phyloP scores from a whole-genome alignment of 2,329 filamentous ascomycete genomes.

The Mollisiaceae sp. region DNA sequence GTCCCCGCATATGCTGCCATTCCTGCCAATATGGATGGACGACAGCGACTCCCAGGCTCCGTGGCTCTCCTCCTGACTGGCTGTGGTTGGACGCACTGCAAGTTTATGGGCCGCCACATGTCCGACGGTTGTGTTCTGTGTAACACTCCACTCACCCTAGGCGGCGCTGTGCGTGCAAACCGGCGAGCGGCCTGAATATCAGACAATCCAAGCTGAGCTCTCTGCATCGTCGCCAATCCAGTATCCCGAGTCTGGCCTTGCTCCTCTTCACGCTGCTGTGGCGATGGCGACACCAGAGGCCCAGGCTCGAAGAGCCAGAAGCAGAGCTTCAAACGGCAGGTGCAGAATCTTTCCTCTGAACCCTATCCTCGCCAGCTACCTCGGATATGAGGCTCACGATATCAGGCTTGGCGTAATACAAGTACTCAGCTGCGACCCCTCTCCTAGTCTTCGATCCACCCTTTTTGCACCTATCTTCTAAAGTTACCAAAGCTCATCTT shows the following conservation, averaged over 20 bases:
- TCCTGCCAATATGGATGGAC: background rate
- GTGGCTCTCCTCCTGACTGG: background rate
- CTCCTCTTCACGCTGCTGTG: too few species aligned
- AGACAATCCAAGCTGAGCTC: background rate
- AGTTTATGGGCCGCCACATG: too few species aligned
- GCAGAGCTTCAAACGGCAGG: background rate
- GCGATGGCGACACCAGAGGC: background rate
- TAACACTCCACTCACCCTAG: too few species aligned
- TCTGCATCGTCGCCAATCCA: slow-evolving; percentile 2
- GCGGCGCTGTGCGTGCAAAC: background rate
- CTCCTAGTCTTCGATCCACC: background rate
- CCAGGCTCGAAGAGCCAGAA: background rate
- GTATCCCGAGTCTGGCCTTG: background rate
- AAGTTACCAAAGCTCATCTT: background rate
- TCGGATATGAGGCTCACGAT: background rate
- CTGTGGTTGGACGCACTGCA: background rate
- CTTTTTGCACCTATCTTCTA: background rate
- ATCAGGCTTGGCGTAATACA: background rate
- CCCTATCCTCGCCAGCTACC: background rate
- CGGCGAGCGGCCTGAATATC: background rate
- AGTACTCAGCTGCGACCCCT: background rate
- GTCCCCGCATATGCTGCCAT: slow-evolving; percentile 2
- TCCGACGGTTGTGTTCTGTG: too few species aligned
- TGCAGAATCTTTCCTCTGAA: background rate
- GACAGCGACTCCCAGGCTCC: background rate